Base-by-base conservation (phyloP, 805 yeast species). In the Lipomyces chichibuensis region DNA sequence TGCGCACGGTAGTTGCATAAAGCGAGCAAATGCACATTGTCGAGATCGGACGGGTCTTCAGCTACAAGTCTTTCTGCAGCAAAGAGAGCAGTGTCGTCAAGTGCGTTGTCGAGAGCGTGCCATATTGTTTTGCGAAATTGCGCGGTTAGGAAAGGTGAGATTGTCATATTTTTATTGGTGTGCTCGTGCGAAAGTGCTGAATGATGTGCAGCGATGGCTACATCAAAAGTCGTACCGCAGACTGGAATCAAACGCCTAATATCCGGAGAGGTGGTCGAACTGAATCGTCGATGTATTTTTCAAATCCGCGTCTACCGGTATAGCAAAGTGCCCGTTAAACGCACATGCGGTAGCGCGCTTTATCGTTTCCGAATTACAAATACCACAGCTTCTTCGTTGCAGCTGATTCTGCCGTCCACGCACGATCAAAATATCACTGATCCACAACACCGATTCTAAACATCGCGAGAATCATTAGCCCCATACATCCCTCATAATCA, bases 51-150 rank as follows among this genome's bases (percentile, higher is more conserved):
- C n/a, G 82, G 80, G 58, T 83, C 83, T 60, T 85, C 84, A 1
- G 97, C 91, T 43, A 89, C 78, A 27, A 92, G 80, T 70, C 96
- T 82, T 76, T 95, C 98, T 20, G 92, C 86, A 3, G 94, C 88
- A 78, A 95, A 91, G 74, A 88, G 92, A 1, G 98, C 98, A 33
- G 93, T 89, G 14, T 81, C 79, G 57, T 84, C 79, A 67, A 90
- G 83, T 74, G 87, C 92, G 66, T 85, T 84, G 72, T 91, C 96
- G 52, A 92, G 77, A 13, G 89, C 84, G 73, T 91, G 89, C 76
- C 90, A 79, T n/a, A 89, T 82, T 1, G 84, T 56, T 39, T 59
- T 46, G 46, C 70, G 68, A 78, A 11, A 88, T 83, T 64, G 89
- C 81, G 59, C 43, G 33, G 7, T 13, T 25, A 52, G 55, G 35